Percentiles rank a stretch among this genome's conserved stretches.
phyloP scores from a whole-genome alignment of 495 filamentous ascomycete genomes.

The Aspergillus avenaceus region DNA sequence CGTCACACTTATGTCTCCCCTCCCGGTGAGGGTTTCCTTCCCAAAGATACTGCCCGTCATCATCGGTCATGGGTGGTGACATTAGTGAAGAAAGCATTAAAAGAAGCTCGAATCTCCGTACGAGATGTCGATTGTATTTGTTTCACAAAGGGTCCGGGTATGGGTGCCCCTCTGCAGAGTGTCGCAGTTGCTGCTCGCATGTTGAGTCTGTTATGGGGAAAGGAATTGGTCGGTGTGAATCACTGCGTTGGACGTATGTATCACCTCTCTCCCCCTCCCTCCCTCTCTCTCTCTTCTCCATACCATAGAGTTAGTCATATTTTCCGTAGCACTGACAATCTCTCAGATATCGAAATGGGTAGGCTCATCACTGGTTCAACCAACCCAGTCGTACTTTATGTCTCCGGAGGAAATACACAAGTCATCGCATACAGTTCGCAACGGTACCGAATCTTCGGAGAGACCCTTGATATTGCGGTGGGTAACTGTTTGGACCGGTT shows the following conservation, averaged over 20 bases:
- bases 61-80: conserved; percentile 82
- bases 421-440: conserved; percentile 95
- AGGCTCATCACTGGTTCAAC: conserved; percentile 82
- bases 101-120: conserved; percentile 57
- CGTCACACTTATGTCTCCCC: conserved; percentile 91
- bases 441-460: conserved; percentile 95
- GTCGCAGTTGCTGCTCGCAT: conserved; percentile 84
- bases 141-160: conserved; percentile 92
- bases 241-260: conserved; percentile 88
- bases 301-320: not conserved
- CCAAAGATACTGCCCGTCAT: conserved; percentile 91
- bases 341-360: conserved; percentile 91
- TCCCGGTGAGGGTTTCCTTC: conserved; percentile 90
- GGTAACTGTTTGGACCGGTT: conserved; percentile 97
- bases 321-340: conserved; percentile 7
- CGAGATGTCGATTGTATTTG: conserved; percentile 83
- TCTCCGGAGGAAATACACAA: conserved; percentile 95
- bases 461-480: conserved; percentile 94
- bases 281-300: not conserved
- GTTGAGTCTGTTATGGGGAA: conserved; percentile 80
- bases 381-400: conserved; percentile 96
- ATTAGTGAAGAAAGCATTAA: conserved; percentile 71
- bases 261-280: not conserved
- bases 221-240: conserved; percentile 85
- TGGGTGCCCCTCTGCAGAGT: conserved; percentile 91